phyloP scores from a whole-genome alignment of 73 alveolate genomes.

The Breviolum minutum region DNA sequence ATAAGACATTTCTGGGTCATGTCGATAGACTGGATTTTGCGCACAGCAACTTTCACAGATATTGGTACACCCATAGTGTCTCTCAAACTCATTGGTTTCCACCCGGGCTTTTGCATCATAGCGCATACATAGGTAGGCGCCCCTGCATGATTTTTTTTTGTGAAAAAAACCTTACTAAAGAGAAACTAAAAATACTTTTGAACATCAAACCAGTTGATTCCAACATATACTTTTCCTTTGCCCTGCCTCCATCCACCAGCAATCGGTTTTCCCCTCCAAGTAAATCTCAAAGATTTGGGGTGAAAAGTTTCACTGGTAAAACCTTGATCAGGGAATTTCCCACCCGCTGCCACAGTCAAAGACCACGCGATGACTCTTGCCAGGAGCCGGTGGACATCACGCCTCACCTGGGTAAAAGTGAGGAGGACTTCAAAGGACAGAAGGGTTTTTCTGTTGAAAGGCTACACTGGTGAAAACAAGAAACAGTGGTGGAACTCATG shows the following conservation, averaged over 20 bases:
- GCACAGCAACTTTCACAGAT: constrained; percentile 32
- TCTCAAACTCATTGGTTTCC: neutral
- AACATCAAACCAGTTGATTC: too few species aligned
- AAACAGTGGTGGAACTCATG: neutral
- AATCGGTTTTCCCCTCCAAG: neutral
- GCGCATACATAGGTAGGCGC: neutral
- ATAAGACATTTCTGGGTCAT: neutral
- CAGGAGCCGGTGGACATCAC: neutral
- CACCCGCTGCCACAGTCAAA: neutral
- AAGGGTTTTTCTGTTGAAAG: neutral
- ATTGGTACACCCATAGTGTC: neutral
- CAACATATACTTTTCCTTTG: neutral
- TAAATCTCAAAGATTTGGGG: neutral
- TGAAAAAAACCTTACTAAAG: neutral
- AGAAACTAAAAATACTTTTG: neutral
- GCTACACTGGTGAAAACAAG: neutral
- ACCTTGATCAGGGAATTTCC: neutral
- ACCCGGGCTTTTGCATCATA: neutral
- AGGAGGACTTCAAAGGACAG: neutral
- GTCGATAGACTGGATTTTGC: neutral
- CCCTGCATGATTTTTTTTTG: neutral
- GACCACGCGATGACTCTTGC: neutral
- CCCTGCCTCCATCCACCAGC: constrained; percentile 9
- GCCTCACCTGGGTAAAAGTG: neutral
- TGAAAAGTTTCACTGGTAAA: neutral